Evolutionary conservation across 768 basidiomycete genomes (phyloP).

Genomic region (Melanogaster broomeanus): DNA sequence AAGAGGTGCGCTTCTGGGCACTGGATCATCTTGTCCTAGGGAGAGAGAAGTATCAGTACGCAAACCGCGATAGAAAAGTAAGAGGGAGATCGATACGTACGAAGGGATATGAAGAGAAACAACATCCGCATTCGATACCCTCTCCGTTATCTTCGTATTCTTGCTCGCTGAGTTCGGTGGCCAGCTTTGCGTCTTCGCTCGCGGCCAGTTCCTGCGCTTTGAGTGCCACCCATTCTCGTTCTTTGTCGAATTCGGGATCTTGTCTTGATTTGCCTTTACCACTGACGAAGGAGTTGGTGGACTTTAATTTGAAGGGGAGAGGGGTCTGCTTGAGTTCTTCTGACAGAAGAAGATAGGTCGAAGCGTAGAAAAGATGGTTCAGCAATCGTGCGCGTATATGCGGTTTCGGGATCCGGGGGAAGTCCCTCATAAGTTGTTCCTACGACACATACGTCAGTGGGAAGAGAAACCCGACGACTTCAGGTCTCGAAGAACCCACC

Average conservation of each 20-base stretch:
- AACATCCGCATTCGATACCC: conserved; percentile 88
- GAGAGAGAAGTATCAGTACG: not conserved
- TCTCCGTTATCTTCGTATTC: conserved; percentile 49
- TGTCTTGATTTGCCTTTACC: conserved; percentile 42
- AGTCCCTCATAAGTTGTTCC: conserved; percentile 57
- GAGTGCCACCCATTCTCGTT: conserved; percentile 49
- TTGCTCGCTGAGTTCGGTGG: conserved; percentile 38
- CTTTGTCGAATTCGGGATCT: conserved; percentile 47
- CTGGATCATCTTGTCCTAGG: conserved; percentile 81
- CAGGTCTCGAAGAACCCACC: conserved; percentile 37
- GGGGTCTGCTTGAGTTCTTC: conserved; percentile 32
- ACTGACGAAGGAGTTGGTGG: conserved; percentile 35
- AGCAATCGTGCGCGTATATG: conserved; percentile 50
- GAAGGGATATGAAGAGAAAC: conserved; percentile 72
- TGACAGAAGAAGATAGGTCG: conserved; percentile 56
- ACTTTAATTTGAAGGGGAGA: conserved; percentile 42
- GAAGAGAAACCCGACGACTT: not conserved
- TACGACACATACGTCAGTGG: conserved; percentile 20
- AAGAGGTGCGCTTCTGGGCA: conserved; percentile 91
- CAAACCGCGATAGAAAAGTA: not conserved
- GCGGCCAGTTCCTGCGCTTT: conserved; percentile 30
- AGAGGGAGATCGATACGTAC: too few species aligned
- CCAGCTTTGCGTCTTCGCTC: conserved; percentile 28
- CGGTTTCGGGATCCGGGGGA: conserved; percentile 55
- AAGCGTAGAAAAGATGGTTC: conserved; percentile 56